phyloP scores from a whole-genome alignment of 2,329 filamentous ascomycete species.

The Alternaria angustiovoidea region DNA sequence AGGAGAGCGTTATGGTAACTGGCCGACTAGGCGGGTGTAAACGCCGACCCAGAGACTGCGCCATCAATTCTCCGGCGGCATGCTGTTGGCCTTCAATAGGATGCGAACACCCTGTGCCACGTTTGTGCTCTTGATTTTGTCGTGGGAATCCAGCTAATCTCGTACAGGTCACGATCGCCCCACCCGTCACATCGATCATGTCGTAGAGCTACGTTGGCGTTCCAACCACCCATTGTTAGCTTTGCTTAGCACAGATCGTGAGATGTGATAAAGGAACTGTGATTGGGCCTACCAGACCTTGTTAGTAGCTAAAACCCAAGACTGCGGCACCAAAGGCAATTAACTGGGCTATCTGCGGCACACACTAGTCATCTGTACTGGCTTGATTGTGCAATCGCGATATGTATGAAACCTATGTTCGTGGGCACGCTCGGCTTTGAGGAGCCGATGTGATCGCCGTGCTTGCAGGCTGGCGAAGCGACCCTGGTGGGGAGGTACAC shows the following conservation, averaged over 20 bases:
- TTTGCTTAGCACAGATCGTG: neutral
- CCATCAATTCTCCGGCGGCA: constrained; percentile 1
- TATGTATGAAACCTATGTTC: neutral
- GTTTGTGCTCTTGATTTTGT: neutral
- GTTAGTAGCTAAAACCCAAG: constrained; percentile 5
- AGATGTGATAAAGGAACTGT: neutral
- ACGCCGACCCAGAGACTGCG: neutral
- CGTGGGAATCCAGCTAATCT: neutral
- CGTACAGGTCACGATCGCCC: constrained; percentile 4
- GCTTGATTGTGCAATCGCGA: constrained; percentile 6
- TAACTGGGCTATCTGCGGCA: neutral
- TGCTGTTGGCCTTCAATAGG: neutral
- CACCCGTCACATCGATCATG: constrained; percentile 4
- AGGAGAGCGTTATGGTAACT: neutral
- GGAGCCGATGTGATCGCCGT: constrained; percentile 15
- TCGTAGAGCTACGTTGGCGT: constrained; percentile 6
- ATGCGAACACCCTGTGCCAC: neutral
- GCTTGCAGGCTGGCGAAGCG: neutral
- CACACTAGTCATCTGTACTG: neutral
- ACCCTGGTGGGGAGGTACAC: neutral
- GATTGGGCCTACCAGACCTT: constrained; percentile 7
- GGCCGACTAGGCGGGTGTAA: neutral
- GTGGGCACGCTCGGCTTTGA: constrained; percentile 13
- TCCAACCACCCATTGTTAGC: neutral
- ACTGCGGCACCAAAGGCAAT: constrained; percentile 2